Conservation (phyloP, 768 basidiomycete genomes). For the Panellus pusillus region DNA sequence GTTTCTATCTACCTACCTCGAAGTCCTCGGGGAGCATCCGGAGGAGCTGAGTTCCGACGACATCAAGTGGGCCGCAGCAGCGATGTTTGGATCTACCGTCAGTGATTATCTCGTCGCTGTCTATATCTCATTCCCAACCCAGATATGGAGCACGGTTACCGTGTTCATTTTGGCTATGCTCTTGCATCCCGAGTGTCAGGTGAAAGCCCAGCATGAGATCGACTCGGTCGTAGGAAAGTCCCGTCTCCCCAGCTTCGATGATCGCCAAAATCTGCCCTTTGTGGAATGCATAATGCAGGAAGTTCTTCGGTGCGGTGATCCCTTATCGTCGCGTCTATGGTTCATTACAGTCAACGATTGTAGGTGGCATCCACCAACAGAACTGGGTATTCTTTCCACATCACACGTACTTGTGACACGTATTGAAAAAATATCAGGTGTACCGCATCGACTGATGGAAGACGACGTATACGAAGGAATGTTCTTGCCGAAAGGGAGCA, state of each 20-base stretch:
- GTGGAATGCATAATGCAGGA: conserved; percentile 25
- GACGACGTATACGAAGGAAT: conserved; percentile 38
- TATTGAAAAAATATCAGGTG: conserved; percentile 19
- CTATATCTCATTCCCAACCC: too few relatives aligned
- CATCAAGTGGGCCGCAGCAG: conserved; percentile 4
- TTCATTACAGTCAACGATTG: conserved; percentile 1
- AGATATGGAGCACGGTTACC: conserved; percentile 18
- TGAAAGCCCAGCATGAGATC: conserved; percentile 31
- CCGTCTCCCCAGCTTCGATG: conserved; percentile 28
- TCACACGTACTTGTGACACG: neutral
- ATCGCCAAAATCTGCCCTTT: conserved; percentile 26
- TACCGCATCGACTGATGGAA: conserved; percentile 29
- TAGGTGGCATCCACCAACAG: conserved; percentile 8
- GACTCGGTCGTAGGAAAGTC: conserved; percentile 29
- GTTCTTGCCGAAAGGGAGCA: conserved; percentile 32
- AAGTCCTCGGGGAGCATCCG: neutral
- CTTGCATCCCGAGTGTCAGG: conserved; percentile 31
- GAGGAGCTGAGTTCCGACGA: neutral
- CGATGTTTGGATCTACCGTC: conserved; percentile 10
- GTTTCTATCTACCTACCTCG: conserved; percentile 1
- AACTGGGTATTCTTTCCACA: conserved; percentile 3
- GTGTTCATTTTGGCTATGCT: conserved; percentile 34
- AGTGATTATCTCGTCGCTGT: neutral
- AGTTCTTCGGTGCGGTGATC: conserved; percentile 7
- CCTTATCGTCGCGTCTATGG: conserved; percentile 6